Conservation (phyloP, 177 flowering plant genomes). For the Vitis hybrid region DNA sequence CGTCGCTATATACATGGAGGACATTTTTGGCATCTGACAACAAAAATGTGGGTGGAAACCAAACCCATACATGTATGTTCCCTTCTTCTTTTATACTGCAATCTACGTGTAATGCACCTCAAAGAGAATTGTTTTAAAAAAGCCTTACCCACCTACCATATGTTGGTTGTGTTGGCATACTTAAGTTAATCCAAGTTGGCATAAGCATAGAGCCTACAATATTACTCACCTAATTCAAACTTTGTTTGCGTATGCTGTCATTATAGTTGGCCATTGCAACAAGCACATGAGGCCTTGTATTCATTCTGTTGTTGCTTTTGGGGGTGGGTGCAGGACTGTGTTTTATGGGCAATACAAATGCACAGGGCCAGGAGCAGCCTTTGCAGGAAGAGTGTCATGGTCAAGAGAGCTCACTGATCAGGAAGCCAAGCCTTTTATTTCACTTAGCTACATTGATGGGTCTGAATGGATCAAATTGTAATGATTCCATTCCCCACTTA, state of each 20-base stretch:
- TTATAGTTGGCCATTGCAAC: neutral
- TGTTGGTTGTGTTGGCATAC: neutral
- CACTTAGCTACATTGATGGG: constrained; percentile 85
- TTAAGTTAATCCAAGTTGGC: neutral
- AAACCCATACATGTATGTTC: constrained; percentile 1
- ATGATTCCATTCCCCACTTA: constrained; percentile 5
- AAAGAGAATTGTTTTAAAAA: neutral
- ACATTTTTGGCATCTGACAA: constrained; percentile 1
- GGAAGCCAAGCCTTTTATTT: constrained; percentile 91
- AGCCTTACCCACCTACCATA: neutral
- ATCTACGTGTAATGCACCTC: constrained; percentile 26
- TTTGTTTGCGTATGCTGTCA: neutral
- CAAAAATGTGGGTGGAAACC: neutral
- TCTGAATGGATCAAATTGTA: constrained; percentile 81
- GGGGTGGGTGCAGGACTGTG: constrained; percentile 63
- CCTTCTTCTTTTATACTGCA: constrained; percentile 5
- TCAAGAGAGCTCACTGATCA: constrained; percentile 84
- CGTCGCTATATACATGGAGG: neutral
- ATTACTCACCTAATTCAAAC: neutral
- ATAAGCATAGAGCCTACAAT: neutral
- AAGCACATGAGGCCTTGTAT: neutral
- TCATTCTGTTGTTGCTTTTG: neutral
- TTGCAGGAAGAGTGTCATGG: constrained; percentile 95
- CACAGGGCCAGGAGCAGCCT: constrained; percentile 84
- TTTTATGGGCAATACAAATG: constrained; percentile 98